Evolutionary conservation across 2,329 filamentous ascomycete genomes (phyloP).

Genomic region (Lachnellula willkommii): DNA sequence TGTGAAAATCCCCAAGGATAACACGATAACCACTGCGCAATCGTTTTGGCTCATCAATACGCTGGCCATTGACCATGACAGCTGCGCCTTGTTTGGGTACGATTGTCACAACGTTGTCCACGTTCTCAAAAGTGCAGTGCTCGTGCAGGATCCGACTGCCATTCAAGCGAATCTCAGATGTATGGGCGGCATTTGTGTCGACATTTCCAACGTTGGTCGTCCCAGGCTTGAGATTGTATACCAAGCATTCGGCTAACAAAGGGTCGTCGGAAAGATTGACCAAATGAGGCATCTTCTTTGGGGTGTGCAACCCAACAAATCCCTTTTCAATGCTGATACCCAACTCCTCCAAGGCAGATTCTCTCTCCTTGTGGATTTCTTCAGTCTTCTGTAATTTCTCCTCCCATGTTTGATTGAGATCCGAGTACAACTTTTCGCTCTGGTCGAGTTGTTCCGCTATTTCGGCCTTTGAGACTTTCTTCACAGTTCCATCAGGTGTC

Average conservation of each 20-base stretch:
- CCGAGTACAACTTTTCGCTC: slow-evolving; percentile 90
- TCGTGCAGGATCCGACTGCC: slow-evolving; percentile 88
- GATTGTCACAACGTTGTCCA: slow-evolving; percentile 87
- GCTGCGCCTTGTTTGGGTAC: slow-evolving; percentile 86
- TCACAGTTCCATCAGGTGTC: slow-evolving; percentile 74
- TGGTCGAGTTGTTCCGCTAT: slow-evolving; percentile 95
- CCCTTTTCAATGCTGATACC: slow-evolving; percentile 99
- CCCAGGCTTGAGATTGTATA: slow-evolving; percentile 97
- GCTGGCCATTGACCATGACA: slow-evolving; percentile 95
- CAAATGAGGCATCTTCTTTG: slow-evolving; percentile 98
- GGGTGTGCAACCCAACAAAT: slow-evolving; percentile 88
- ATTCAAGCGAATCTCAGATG: slow-evolving; percentile 87
- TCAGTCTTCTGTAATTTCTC: slow-evolving; percentile 93
- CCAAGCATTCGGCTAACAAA: slow-evolving; percentile 86
- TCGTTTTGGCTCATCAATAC: slow-evolving; percentile 78
- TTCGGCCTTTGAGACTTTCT: slow-evolving; percentile 96
- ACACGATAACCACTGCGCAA: slow-evolving; percentile 90
- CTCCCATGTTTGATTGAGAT: slow-evolving; percentile 98
- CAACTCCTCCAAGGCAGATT: slow-evolving; percentile 89
- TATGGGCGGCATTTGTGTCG: slow-evolving; percentile 68
- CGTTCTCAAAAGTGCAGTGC: slow-evolving; percentile 90
- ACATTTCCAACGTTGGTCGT: slow-evolving; percentile 92
- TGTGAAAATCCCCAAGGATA: slow-evolving; percentile 96
- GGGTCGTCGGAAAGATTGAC: slow-evolving; percentile 97
- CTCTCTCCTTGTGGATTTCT: slow-evolving; percentile 94